Evolutionary conservation across 2,329 filamentous ascomycete species (phyloP), one percentile per base, ranked within the genome.

Genomic region (Alternaria tenuissima): DNA sequence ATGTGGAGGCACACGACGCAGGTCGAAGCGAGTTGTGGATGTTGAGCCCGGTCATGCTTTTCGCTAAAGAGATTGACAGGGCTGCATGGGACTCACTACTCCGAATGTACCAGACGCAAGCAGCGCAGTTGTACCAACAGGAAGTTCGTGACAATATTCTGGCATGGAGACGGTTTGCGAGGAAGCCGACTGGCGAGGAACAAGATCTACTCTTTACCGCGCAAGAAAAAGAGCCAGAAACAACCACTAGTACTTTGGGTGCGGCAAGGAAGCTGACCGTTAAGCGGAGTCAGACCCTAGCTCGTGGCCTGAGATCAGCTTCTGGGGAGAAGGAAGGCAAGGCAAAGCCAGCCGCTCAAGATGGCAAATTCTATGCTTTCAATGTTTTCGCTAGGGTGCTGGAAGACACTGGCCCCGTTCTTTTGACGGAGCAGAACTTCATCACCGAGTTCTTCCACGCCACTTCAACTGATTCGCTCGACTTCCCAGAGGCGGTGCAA

Each of bases 381-480:
- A 93, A 97, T 78, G 88, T 92, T 3, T 97, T 98, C 78, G 85
- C 88, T 0, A 89, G 89, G 38, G 88, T 92, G 12, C 81, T 97
- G 62, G 91, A 95, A 58, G 93, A 97, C 71, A 87, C 95, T 65
- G 81, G 94, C 44, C 92, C 91, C 6, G 85, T 96, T 57, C 89
- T 97, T 59, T 89, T 93, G 68, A 94, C 94, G 77, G 95, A 99
- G 79, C 94, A 99, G 77, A 98, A 97, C 75, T 99, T 98, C 75
- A 84, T 97, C 49, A 89, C 97, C n/a, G 93, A 96, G 69, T 95
- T 97, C 78, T 98, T 98, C 85, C 94, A 98, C 70, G 88, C 95
- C 26, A 92, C 91, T n/a, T 96, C 93, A 2, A 84, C 94, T 28
- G 90, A 93, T 70, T 89, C 88, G 36, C 80, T 87, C 16, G 94